These are phyloP conservation scores for Mucor circinelloides DNA, from an alignment of 371 early-diverging fungal genomes.

Conservation along the genomic window DNA sequence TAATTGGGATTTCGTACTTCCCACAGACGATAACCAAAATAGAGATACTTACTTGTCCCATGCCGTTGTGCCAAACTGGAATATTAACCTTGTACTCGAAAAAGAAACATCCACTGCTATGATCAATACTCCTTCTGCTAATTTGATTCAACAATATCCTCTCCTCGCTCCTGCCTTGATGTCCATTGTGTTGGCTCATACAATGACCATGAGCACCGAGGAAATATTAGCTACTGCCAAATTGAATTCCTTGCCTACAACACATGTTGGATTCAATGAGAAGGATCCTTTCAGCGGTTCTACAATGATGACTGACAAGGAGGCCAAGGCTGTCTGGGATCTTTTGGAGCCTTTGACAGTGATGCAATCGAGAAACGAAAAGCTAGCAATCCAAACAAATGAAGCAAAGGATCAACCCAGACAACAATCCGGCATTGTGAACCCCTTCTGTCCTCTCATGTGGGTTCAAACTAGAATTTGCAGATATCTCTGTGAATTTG, in stretches of 20 bases:
- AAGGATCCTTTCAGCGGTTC: constrained; percentile 5
- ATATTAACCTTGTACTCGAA: constrained; percentile 29
- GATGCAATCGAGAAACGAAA: constrained; percentile 18
- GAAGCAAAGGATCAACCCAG: neutral
- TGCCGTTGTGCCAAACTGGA: constrained; percentile 47
- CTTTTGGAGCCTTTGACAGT: constrained; percentile 20
- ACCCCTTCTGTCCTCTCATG: neutral
- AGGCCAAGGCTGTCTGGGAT: constrained; percentile 23
- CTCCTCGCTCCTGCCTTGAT: constrained; percentile 48
- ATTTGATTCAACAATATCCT: constrained; percentile 32
- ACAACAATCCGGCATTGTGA: neutral
- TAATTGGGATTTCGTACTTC: constrained; percentile 29
- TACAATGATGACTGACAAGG: constrained; percentile 12
- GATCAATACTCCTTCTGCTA: neutral
- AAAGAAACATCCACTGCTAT: constrained; percentile 16
- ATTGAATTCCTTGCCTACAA: constrained; percentile 12
- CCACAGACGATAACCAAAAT: constrained; percentile 3
- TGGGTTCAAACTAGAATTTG: constrained; percentile 12
- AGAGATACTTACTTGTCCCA: constrained; percentile 40
- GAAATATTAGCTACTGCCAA: constrained; percentile 33
- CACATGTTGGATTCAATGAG: neutral
- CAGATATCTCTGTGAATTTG: constrained; percentile 17
- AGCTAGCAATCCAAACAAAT: neutral
- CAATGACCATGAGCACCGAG: constrained; percentile 46
- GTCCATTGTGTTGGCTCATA: constrained; percentile 47